Percentiles rank a stretch among this genome's conserved stretches.
These are phyloP conservation scores for Plasmopara halstedii DNA, from an alignment of 352 stramenopile genomes.

Conservation along the genomic window DNA sequence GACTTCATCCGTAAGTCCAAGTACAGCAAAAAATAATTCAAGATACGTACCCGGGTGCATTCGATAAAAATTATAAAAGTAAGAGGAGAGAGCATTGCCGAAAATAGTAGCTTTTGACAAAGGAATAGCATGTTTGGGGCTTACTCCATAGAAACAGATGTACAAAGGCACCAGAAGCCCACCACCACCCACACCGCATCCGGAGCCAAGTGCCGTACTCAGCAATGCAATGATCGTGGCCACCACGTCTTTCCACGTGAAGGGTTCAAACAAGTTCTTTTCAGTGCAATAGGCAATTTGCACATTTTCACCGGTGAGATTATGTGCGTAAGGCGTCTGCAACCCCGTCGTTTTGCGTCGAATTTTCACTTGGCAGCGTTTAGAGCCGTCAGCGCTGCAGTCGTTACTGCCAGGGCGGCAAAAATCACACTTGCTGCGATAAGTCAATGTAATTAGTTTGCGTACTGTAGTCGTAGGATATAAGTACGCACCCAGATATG, in stretches of 20 bases:
- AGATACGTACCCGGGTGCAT: slow-evolving; percentile 81
- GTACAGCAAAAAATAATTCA: neutral
- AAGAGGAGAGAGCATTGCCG: slow-evolving; percentile 93
- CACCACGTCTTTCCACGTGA: slow-evolving; percentile 57
- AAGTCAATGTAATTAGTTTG: neutral
- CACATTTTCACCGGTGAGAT: slow-evolving; percentile 25
- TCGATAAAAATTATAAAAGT: slow-evolving; percentile 89
- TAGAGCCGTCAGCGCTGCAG: slow-evolving; percentile 55
- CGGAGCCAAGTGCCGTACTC: slow-evolving; percentile 84
- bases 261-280: slow-evolving; percentile 74
- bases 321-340: slow-evolving; percentile 24
- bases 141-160: slow-evolving; percentile 91
- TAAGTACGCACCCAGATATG: slow-evolving; percentile 33
- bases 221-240: slow-evolving; percentile 69
- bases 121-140: slow-evolving; percentile 95
- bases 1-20: neutral
- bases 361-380: slow-evolving; percentile 45
- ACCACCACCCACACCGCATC: slow-evolving; percentile 89
- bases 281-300: slow-evolving; percentile 62
- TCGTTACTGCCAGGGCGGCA: slow-evolving; percentile 42
- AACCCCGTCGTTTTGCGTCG: slow-evolving; percentile 27
- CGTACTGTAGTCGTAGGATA: slow-evolving; percentile 1
- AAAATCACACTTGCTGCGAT: slow-evolving; percentile 57
- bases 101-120: slow-evolving; percentile 97
- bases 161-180: slow-evolving; percentile 96